Conservation (phyloP, 768 basidiomycete species). For the Termitomyces sp. region DNA sequence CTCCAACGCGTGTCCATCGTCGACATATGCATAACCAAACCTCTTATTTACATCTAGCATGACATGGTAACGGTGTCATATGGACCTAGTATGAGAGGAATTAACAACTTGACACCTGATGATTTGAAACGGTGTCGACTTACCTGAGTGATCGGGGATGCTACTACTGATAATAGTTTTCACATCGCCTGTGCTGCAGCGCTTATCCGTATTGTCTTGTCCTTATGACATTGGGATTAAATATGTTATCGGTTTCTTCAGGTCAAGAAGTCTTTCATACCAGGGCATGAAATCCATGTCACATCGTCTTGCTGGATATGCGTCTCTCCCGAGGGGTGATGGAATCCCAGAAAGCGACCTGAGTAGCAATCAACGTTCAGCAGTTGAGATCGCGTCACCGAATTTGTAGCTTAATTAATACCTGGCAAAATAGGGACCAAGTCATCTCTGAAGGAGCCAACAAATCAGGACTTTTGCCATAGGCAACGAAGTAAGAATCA, state of each 20-base stretch:
- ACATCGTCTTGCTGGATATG: slow-evolving; percentile 29
- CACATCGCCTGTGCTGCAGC: slow-evolving; percentile 21
- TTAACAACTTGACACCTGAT: neutral
- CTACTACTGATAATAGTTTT: slow-evolving; percentile 20
- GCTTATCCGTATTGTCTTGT: slow-evolving; percentile 21
- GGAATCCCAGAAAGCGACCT: slow-evolving; percentile 34
- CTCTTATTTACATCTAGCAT: slow-evolving; percentile 3
- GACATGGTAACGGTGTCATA: slow-evolving; percentile 15
- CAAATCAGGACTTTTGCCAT: neutral
- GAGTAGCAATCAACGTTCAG: neutral
- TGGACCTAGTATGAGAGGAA: slow-evolving; percentile 10
- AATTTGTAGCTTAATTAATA: neutral
- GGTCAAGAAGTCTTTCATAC: slow-evolving; percentile 6
- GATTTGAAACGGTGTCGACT: neutral
- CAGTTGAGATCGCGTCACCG: neutral
- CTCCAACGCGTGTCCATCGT: neutral
- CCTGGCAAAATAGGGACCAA: slow-evolving; percentile 29
- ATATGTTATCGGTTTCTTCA: neutral
- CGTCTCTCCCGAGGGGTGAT: slow-evolving; percentile 37
- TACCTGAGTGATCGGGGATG: slow-evolving; percentile 22
- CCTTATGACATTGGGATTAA: slow-evolving; percentile 3
- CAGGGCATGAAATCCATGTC: slow-evolving; percentile 26
- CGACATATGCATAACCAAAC: neutral
- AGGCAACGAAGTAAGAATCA: neutral
- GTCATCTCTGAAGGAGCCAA: neutral